These are phyloP conservation scores for Haplosporangium sp. DNA, from an alignment of 371 early-diverging fungal species.

Conservation along the genomic window DNA sequence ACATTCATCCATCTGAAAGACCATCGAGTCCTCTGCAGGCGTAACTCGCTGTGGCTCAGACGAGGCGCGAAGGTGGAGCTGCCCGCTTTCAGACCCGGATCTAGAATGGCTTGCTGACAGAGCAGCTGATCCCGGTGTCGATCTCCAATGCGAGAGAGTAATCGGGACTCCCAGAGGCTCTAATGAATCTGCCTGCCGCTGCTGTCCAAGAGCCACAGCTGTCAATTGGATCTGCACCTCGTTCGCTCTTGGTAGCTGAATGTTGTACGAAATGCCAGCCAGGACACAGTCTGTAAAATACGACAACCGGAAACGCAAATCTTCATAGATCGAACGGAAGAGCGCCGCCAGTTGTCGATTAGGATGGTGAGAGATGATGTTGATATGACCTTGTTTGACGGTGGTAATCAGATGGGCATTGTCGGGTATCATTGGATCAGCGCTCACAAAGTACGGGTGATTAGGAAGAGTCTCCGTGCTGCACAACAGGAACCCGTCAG, in stretches of 20 bases:
- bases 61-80: background rate
- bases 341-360: slow-evolving; percentile 73
- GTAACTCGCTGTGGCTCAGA: slow-evolving; percentile 3
- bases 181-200: slow-evolving; percentile 24
- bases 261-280: slow-evolving; percentile 67
- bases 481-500: slow-evolving; percentile 59
- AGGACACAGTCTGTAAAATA: slow-evolving; percentile 65
- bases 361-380: slow-evolving; percentile 67
- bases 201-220: slow-evolving; percentile 64
- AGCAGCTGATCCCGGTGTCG: slow-evolving; percentile 30
- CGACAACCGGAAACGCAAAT: slow-evolving; percentile 63
- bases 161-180: slow-evolving; percentile 47
- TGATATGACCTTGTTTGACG: slow-evolving; percentile 68
- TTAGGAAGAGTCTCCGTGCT: slow-evolving; percentile 55
- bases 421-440: slow-evolving; percentile 53
- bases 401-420: slow-evolving; percentile 61
- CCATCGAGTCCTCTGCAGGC: slow-evolving; percentile 39
- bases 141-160: slow-evolving; percentile 47
- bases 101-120: slow-evolving; percentile 34
- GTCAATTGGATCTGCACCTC: slow-evolving; percentile 71
- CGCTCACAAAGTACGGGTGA: slow-evolving; percentile 53
- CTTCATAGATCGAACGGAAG: slow-evolving; percentile 70
- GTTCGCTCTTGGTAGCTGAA: slow-evolving; percentile 65
- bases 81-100: slow-evolving; percentile 39
- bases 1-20: slow-evolving; percentile 54